These are phyloP conservation scores for Pseudoturritis turrita DNA, from an alignment of 345 rosid species.

Conservation along the genomic window DNA sequence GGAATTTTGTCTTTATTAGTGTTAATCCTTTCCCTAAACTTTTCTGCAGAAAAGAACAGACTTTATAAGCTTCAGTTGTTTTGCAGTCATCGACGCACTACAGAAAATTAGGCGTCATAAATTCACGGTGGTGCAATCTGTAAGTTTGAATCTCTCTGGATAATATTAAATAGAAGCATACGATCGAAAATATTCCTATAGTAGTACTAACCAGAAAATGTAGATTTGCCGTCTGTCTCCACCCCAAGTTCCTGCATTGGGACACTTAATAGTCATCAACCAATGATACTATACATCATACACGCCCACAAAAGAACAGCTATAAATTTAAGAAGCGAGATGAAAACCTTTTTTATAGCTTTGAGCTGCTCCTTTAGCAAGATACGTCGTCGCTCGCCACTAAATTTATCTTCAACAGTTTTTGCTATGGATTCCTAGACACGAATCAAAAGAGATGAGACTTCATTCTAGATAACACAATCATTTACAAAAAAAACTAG, in stretches of 20 bases:
- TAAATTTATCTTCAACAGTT: slow-evolving; percentile 85
- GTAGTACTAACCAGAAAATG: slow-evolving; percentile 58
- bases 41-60: slow-evolving; percentile 49
- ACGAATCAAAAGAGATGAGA: slow-evolving; percentile 8
- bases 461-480: neutral
- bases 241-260: slow-evolving; percentile 71
- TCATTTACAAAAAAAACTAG: neutral
- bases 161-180: neutral
- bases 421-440: slow-evolving; percentile 81
- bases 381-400: slow-evolving; percentile 77
- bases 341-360: slow-evolving; percentile 81
- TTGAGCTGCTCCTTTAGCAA: slow-evolving; percentile 89
- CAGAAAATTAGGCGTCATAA: neutral
- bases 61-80: neutral
- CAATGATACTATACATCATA: neutral
- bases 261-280: slow-evolving; percentile 7
- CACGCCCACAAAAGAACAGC: neutral
- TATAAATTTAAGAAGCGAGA: neutral
- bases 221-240: slow-evolving; percentile 88
- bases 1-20: slow-evolving; percentile 72
- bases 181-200: neutral
- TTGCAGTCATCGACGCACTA: neutral
- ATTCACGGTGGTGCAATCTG: neutral
- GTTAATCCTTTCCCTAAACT: slow-evolving; percentile 76
- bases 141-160: neutral